Evolutionary conservation across 176 grass and related monocot genomes (phyloP), one percentile per base, ranked within the genome.

Genomic region (Avena sativa): DNA sequence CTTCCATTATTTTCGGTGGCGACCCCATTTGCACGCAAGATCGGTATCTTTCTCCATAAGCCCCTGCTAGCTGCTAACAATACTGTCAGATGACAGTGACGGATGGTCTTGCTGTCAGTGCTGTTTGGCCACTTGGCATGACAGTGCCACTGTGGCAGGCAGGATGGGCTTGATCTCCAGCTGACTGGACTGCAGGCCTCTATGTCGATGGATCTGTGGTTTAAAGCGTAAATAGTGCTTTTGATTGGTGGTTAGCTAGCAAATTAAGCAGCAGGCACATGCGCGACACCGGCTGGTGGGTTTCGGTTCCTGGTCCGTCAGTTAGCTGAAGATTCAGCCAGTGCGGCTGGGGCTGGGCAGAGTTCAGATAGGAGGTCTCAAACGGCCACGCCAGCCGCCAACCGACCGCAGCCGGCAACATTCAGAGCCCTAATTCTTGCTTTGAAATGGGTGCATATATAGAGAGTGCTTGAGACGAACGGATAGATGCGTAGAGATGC

Each of bases 281-380:
- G 85, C 11, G 19, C 1, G 43, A 70, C 69, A 51, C 74, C 47
- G 7, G 89, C 70, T 8, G 85, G 68, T 91, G 59, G 81, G 64
- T 56, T 82, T 46, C 38, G 70, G 73, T 82, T 83, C 21, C 6
- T 61, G 50, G 69, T 66, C 71, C 50, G 79, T 87, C 52, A 19
- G 79, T 71, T 86, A 69, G 60, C 78, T 81, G 20, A 57, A 21
- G 14, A 12, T 34, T 47, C 46, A 47, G 49, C 56, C 67, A 72
- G 15, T 86, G 84, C 79, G 78, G 82, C 17, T 86, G 63, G 60
- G 15, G 82, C 32, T 86, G 63, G 70, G n/a, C 12, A 65, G 26
- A 65, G 62, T 65, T 65, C 62, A 30, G 62, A 5, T 15, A 7
- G 62, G n/a, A 43, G 1, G 40, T 7, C 40, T 43, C 40, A 43